Percentiles rank a stretch among this genome's conserved stretches.
Conservation (phyloP, 257 asterid genomes). For the Nicotiana attenuata region DNA sequence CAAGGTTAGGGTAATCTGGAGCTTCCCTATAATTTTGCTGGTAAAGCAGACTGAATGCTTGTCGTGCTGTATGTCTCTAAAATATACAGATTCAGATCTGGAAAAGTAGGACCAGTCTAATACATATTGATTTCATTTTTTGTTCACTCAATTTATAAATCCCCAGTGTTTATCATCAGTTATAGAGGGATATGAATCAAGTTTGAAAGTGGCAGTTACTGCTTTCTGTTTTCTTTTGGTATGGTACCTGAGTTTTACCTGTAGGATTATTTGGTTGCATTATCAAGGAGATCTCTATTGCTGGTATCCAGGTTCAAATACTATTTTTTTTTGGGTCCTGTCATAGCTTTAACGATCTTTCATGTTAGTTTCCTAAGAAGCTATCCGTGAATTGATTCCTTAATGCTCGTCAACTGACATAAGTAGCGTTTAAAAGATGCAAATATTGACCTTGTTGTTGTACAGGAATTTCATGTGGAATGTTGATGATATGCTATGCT, state of each 20-base stretch:
- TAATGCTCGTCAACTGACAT: not conserved
- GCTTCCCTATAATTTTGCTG: not conserved
- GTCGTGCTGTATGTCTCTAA: not conserved
- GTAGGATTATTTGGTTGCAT: not conserved
- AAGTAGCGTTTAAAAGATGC: not conserved
- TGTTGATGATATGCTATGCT: not conserved
- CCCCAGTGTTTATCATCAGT: not conserved
- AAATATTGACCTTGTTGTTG: not conserved
- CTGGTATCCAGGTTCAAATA: not conserved
- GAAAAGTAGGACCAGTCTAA: not conserved
- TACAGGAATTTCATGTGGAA: not conserved
- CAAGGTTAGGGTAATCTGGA: not conserved
- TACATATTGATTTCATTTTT: not conserved
- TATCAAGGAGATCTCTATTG: not conserved
- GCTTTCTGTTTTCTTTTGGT: not conserved
- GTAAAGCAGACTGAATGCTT: not conserved
- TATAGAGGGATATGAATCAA: not conserved
- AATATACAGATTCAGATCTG: not conserved
- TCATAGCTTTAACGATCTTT: not conserved
- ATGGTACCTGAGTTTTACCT: not conserved
- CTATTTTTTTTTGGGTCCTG: not conserved
- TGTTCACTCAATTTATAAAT: not conserved
- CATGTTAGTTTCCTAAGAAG: not conserved
- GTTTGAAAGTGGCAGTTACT: not conserved
- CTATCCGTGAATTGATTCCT: not conserved